phyloP scores from a whole-genome alignment of 2,329 filamentous ascomycete species.

The Pyrenophora graminea region DNA sequence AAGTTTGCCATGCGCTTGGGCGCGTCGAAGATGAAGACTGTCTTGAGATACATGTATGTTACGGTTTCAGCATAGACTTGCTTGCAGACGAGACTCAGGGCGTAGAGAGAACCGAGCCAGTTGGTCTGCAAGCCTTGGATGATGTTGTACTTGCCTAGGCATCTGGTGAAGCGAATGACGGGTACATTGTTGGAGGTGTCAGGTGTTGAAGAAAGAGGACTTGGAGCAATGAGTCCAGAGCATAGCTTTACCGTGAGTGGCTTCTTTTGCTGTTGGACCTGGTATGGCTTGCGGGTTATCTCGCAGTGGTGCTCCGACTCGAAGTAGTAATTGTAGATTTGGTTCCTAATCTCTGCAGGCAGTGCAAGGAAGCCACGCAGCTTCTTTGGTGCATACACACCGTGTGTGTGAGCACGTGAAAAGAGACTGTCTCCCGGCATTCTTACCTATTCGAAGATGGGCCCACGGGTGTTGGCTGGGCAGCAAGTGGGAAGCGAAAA shows the following conservation, averaged over 20 bases:
- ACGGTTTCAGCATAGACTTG: slow-evolving; percentile 33
- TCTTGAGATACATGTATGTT: slow-evolving; percentile 34
- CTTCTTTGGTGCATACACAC: slow-evolving; percentile 14
- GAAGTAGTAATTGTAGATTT: slow-evolving; percentile 52
- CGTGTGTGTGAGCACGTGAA: slow-evolving; percentile 13
- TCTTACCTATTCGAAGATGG: neutral
- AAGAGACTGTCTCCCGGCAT: slow-evolving; percentile 16
- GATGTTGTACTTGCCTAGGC: slow-evolving; percentile 23
- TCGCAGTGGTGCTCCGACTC: slow-evolving; percentile 32
- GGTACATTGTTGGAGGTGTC: neutral
- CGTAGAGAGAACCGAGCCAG: slow-evolving; percentile 36
- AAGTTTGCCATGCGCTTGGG: slow-evolving; percentile 34
- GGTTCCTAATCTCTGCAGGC: slow-evolving; percentile 56
- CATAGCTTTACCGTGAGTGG: slow-evolving; percentile 22
- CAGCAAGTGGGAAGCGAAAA: too few relatives aligned
- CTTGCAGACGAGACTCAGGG: slow-evolving; percentile 37
- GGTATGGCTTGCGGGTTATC: slow-evolving; percentile 21
- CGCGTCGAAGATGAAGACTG: slow-evolving; percentile 37
- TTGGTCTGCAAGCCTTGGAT: slow-evolving; percentile 28
- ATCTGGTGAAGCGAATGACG: slow-evolving; percentile 22
- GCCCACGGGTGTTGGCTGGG: too few relatives aligned
- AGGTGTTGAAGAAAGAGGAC: neutral
- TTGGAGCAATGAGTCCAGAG: neutral
- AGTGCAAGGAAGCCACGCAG: slow-evolving; percentile 43
- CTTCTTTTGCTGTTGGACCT: slow-evolving; percentile 8